phyloP scores from a whole-genome alignment of 2,329 filamentous ascomycete species.

The Periconia sp. region DNA sequence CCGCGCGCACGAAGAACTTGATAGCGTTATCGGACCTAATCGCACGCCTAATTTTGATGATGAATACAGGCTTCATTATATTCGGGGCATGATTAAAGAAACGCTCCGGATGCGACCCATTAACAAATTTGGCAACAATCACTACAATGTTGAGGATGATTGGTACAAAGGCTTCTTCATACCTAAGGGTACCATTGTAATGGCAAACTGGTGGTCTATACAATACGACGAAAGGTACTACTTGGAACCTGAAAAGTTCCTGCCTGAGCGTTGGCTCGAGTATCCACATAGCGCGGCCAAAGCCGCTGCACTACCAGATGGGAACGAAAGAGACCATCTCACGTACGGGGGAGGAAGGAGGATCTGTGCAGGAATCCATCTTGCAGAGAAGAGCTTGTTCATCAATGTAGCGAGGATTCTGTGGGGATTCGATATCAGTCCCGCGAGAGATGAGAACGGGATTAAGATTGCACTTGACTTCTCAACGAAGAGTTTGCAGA shows the following conservation, averaged over 20 bases:
- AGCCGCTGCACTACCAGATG: slow-evolving; percentile 9
- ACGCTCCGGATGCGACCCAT: slow-evolving; percentile 47
- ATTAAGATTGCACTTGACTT: slow-evolving; percentile 13
- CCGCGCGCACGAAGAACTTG: slow-evolving; percentile 49
- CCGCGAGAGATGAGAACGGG: slow-evolving; percentile 5
- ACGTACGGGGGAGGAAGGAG: slow-evolving; percentile 31
- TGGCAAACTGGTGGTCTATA: slow-evolving; percentile 47
- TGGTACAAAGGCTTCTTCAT: slow-evolving; percentile 50
- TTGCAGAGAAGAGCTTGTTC: slow-evolving; percentile 32
- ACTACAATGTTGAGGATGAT: slow-evolving; percentile 39
- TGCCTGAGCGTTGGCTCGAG: slow-evolving; percentile 10
- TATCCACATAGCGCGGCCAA: slow-evolving; percentile 9
- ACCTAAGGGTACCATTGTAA: slow-evolving; percentile 48
- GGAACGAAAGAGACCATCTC: slow-evolving; percentile 19
- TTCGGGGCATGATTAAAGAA: slow-evolving; percentile 35
- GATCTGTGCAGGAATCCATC: slow-evolving; percentile 39
- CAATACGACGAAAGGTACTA: slow-evolving; percentile 32
- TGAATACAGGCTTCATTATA: slow-evolving; percentile 44
- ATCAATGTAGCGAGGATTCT: slow-evolving; percentile 28
- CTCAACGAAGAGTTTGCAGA: slow-evolving; percentile 13
- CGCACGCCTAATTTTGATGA: slow-evolving; percentile 56
- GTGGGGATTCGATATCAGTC: slow-evolving; percentile 18
- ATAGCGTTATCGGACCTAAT: slow-evolving; percentile 52
- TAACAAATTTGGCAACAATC: slow-evolving; percentile 15
- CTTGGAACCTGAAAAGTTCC: slow-evolving; percentile 11